Percentiles rank a stretch among this genome's conserved stretches.
These are phyloP conservation scores for Myriosclerotinia scirpicola DNA, from an alignment of 2,329 filamentous ascomycete species.

Conservation along the genomic window DNA sequence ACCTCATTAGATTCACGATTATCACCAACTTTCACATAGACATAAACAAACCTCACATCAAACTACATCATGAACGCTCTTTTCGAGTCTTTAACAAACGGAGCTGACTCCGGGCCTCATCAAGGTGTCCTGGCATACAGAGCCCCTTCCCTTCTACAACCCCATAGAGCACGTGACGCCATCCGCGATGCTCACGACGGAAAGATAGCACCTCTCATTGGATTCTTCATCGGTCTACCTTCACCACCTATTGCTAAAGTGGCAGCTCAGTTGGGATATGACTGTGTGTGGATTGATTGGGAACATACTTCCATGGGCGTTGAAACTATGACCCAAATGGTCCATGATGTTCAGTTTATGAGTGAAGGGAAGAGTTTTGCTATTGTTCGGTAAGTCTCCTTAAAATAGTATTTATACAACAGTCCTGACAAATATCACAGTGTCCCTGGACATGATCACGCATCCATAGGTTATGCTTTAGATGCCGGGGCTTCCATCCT, in stretches of 20 bases:
- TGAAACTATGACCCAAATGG: slow-evolving; percentile 53
- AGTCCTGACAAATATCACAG: slow-evolving; percentile 27
- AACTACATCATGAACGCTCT: slow-evolving; percentile 5
- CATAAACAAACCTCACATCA: neutral
- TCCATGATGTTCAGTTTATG: slow-evolving; percentile 50
- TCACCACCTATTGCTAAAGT: slow-evolving; percentile 45
- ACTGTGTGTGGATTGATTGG: slow-evolving; percentile 50
- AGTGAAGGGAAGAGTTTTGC: slow-evolving; percentile 48
- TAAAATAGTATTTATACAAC: neutral
- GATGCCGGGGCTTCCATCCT: slow-evolving; percentile 52
- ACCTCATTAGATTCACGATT: too few relatives aligned
- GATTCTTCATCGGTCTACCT: slow-evolving; percentile 46
- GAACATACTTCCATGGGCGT: slow-evolving; percentile 49
- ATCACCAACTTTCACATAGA: neutral
- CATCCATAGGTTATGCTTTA: slow-evolving; percentile 48
- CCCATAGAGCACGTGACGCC: slow-evolving; percentile 47
- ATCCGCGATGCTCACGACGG: slow-evolving; percentile 49
- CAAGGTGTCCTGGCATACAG: slow-evolving; percentile 46
- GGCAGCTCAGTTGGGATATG: slow-evolving; percentile 47
- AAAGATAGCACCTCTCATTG: slow-evolving; percentile 48
- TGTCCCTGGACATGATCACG: slow-evolving; percentile 50
- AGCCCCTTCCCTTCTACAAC: slow-evolving; percentile 49
- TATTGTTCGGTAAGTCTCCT: slow-evolving; percentile 44
- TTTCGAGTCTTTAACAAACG: neutral
- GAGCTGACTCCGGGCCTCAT: neutral